Conservation (phyloP, 164 flowering plant genomes). For the Sedum album region DNA sequence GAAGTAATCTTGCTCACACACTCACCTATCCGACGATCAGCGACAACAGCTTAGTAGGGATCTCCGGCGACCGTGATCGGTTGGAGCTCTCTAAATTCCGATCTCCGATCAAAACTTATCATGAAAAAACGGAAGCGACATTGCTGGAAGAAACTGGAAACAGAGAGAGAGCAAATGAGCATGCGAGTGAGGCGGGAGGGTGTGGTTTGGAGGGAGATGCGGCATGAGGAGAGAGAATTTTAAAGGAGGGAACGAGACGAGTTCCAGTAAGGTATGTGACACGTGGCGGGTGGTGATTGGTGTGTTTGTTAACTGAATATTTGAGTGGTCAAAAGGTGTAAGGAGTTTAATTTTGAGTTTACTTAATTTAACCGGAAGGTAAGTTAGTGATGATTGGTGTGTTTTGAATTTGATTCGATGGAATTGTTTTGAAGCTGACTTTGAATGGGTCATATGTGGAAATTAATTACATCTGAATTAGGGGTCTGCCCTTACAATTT, state of each 20-base stretch:
- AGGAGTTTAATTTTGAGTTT: no score
- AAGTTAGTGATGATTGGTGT: not conserved
- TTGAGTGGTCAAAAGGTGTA: not conserved
- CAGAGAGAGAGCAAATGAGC: not conserved
- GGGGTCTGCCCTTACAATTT: not conserved
- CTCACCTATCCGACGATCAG: no score
- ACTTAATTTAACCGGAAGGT: not conserved
- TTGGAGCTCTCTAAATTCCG: no score
- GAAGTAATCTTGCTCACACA: no score
- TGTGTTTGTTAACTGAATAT: not conserved
- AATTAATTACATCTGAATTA: slow-evolving; percentile 13
- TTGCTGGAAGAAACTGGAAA: not conserved
- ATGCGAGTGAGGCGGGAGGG: not conserved
- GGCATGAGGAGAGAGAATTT: not conserved
- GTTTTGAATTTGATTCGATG: no score
- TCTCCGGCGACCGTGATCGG: no score
- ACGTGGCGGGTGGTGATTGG: not conserved
- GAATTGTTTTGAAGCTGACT: not conserved
- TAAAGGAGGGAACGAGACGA: not conserved
- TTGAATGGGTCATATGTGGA: not conserved
- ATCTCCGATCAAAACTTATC: not conserved
- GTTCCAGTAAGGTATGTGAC: not conserved
- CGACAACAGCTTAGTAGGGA: no score
- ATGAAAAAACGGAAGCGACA: not conserved
- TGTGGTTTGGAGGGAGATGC: not conserved